Evolutionary conservation across 345 rosid species (phyloP).

Genomic region (Erodium maritimum): DNA sequence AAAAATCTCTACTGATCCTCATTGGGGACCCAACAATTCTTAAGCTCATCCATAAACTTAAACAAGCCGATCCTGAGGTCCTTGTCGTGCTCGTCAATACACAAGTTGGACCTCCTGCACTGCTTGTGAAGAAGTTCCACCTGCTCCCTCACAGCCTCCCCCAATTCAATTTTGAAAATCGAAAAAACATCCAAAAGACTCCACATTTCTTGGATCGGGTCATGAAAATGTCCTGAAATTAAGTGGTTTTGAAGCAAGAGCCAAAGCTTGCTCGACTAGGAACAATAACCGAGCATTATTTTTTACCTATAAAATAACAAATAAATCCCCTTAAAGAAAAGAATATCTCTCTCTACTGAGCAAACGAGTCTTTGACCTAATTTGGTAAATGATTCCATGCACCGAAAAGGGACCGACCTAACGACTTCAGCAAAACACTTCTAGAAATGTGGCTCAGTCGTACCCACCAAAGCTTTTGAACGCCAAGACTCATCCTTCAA

Average conservation of each 20-base stretch:
- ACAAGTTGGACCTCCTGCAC: slow-evolving; percentile 38
- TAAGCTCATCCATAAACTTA: slow-evolving; percentile 52
- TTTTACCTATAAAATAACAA: slow-evolving; percentile 73
- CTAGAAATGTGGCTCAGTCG: no score
- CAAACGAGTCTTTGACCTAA: no score
- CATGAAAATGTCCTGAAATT: slow-evolving; percentile 89
- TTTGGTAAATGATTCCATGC: no score
- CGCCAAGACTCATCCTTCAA: no score
- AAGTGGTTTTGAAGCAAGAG: slow-evolving; percentile 67
- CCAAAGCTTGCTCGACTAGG: slow-evolving; percentile 83
- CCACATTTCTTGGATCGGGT: slow-evolving; percentile 68
- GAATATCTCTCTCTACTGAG: no score
- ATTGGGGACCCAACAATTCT: slow-evolving; percentile 48
- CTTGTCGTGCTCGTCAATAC: slow-evolving; percentile 63
- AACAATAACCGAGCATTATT: slow-evolving; percentile 67
- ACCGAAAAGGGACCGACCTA: no score
- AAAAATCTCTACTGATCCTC: slow-evolving; percentile 27
- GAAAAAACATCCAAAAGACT: slow-evolving; percentile 92
- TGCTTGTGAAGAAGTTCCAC: slow-evolving; percentile 58
- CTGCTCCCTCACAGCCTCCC: slow-evolving; percentile 75
- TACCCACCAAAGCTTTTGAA: no score
- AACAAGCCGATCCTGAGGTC: slow-evolving; percentile 38
- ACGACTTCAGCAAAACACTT: no score
- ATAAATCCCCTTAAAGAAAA: slow-evolving; percentile 79
- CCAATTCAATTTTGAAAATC: slow-evolving; percentile 32